phyloP scores from a whole-genome alignment of 768 basidiomycete genomes.

The Lactarius pseudohatsudake region DNA sequence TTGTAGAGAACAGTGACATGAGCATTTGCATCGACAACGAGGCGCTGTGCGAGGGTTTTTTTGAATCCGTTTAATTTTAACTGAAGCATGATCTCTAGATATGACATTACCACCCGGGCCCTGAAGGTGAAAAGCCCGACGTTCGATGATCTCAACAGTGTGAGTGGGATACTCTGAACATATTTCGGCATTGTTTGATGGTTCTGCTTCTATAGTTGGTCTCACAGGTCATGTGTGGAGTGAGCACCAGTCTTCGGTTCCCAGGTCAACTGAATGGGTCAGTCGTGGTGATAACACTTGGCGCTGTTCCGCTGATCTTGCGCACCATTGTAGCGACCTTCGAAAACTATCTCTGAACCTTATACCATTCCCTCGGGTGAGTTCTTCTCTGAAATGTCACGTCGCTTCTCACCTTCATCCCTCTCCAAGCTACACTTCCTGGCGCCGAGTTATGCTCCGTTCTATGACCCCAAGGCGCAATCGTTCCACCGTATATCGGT shows the following conservation, averaged over 20 bases:
- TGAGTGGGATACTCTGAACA: slow-evolving; percentile 35
- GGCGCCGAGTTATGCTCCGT: slow-evolving; percentile 92
- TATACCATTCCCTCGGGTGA: slow-evolving; percentile 91
- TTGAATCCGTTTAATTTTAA: neutral
- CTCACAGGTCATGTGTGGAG: slow-evolving; percentile 90
- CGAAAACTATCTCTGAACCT: slow-evolving; percentile 93
- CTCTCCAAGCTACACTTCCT: slow-evolving; percentile 84
- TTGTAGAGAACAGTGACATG: slow-evolving; percentile 85
- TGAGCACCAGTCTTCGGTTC: slow-evolving; percentile 89
- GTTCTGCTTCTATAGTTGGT: slow-evolving; percentile 50
- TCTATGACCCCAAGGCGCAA: slow-evolving; percentile 64
- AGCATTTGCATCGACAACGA: slow-evolving; percentile 87
- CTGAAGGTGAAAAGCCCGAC: slow-evolving; percentile 62
- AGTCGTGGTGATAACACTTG: slow-evolving; percentile 28
- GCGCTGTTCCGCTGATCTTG: neutral
- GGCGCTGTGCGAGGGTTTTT: slow-evolving; percentile 57
- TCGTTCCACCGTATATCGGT: slow-evolving; percentile 62
- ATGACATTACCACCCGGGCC: slow-evolving; percentile 65
- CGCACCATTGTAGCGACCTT: slow-evolving; percentile 56
- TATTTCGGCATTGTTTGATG: neutral
- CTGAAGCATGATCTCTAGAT: slow-evolving; percentile 42
- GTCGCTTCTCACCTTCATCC: slow-evolving; percentile 1
- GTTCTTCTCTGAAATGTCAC: slow-evolving; percentile 25
- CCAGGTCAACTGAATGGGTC: slow-evolving; percentile 93
- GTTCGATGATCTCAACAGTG: slow-evolving; percentile 69